Evolutionary conservation across 1,139 yeast species (phyloP), one percentile per base, ranked within the genome.

Genomic region (Candida sojae): DNA sequence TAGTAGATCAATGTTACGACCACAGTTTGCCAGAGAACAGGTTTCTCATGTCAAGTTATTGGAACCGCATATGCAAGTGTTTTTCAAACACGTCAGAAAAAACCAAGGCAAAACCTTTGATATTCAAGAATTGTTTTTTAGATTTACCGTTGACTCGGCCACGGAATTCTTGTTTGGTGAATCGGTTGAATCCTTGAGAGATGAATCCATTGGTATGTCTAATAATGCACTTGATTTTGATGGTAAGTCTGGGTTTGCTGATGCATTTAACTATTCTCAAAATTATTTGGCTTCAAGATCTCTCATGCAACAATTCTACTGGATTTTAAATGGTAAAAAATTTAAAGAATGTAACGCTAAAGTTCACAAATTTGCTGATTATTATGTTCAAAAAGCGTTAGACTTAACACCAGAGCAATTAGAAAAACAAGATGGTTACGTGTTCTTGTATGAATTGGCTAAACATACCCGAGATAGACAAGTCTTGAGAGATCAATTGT

Each of bases 151-250:
- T 51, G 86, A 82, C 58, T 73, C 83, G 25, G 79, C 86, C 4
- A 76, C 84, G 12, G 84, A 82, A 61, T 80, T 80, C 57, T 67
- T 82, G 55, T 81, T 82, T 63, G 86, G 86, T 11, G 80, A 76
- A 57, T 72, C 81, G 9, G 78, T 76, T 10, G 68, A 70, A 46
- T 64, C 75, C 13, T 69, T 79, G 47, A 59, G 62, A 41, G 70
- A 67, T 48, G 66, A 61, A 11, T 49, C 56, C 2, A 57, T 65
- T 42, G 66, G 61, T 17, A 56, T 57, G 45, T 25, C 47, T 5
- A 43, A 44, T 7, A 49, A 48, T 5, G 52, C 53, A 1, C 46
- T 42, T 13, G 59, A 57, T 29, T 54, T 64, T 47, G 70, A 65
- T 31, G 70, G 70, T n/a, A 71, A 67, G 46, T 55, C 58, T 25